Conservation (phyloP, 305 asterid genomes). For the Petunia hybrid region DNA sequence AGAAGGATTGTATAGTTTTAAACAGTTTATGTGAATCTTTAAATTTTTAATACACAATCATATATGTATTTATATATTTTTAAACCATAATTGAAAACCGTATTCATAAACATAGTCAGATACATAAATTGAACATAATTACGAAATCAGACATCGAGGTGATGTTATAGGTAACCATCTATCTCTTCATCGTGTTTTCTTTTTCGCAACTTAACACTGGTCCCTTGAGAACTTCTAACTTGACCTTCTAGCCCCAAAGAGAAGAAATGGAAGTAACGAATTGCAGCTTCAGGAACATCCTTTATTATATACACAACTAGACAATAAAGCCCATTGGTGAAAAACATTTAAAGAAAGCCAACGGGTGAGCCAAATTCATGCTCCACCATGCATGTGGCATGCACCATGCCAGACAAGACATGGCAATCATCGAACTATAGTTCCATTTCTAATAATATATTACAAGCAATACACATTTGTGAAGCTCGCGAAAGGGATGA, state of each 20-base stretch:
- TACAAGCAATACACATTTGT: constrained; percentile 4
- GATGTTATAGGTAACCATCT: not conserved
- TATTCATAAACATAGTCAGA: not conserved
- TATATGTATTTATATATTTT: not conserved
- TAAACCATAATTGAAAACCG: not conserved
- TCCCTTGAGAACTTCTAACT: constrained; percentile 10
- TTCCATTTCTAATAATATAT: constrained; percentile 19
- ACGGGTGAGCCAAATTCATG: not conserved
- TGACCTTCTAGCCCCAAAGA: not conserved
- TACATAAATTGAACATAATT: not conserved
- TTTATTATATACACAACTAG: not conserved
- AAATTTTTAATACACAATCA: not conserved
- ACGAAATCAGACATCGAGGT: not conserved
- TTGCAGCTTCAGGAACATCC: constrained; percentile 6
- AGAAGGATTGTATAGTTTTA: not conserved
- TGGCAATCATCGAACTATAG: not conserved
- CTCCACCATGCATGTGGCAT: not conserved
- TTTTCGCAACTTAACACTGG: not conserved
- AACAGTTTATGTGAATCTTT: not conserved
- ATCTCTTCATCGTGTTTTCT: not conserved
- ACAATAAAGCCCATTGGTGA: not conserved
- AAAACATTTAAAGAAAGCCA: not conserved
- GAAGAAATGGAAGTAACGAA: not conserved
- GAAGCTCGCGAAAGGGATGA: not conserved
- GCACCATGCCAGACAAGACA: not conserved